These are phyloP conservation scores for Trichoderma atrobrunneum DNA, from an alignment of 2,329 filamentous ascomycete genomes.

Conservation along the genomic window DNA sequence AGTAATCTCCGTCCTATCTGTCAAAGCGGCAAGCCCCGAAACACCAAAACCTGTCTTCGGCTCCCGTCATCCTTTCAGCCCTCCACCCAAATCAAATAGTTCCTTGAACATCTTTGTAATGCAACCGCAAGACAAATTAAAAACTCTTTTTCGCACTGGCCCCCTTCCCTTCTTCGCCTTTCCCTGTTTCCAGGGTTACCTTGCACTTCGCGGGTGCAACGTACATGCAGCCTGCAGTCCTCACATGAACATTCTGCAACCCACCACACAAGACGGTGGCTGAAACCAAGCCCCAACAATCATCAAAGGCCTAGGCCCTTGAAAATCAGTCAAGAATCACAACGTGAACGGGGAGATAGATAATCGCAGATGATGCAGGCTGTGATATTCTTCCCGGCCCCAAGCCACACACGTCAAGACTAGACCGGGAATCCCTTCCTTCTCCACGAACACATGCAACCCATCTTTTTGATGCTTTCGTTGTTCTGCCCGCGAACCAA, in stretches of 20 bases:
- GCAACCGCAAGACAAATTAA: background rate
- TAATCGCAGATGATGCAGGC: background rate
- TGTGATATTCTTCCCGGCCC: background rate
- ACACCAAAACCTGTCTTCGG: background rate
- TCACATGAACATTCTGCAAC: slow-evolving; percentile 1
- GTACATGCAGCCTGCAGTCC: background rate
- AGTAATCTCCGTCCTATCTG: background rate
- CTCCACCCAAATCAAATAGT: background rate
- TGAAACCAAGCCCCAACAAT: background rate
- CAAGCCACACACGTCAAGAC: background rate
- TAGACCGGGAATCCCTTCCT: background rate
- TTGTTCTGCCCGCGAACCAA: background rate
- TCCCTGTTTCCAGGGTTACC: background rate
- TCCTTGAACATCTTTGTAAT: background rate
- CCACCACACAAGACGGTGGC: background rate
- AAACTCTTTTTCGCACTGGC: background rate
- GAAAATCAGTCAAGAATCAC: background rate
- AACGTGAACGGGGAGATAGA: background rate
- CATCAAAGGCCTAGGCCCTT: background rate
- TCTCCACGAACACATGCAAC: background rate
- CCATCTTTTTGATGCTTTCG: background rate
- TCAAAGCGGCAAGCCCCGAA: background rate
- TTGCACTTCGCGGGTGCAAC: background rate
- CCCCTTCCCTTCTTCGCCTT: background rate
- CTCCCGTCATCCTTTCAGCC: background rate